Conservation (phyloP, 2,329 filamentous ascomycete genomes). For the Aspergillus hiratsukae region DNA sequence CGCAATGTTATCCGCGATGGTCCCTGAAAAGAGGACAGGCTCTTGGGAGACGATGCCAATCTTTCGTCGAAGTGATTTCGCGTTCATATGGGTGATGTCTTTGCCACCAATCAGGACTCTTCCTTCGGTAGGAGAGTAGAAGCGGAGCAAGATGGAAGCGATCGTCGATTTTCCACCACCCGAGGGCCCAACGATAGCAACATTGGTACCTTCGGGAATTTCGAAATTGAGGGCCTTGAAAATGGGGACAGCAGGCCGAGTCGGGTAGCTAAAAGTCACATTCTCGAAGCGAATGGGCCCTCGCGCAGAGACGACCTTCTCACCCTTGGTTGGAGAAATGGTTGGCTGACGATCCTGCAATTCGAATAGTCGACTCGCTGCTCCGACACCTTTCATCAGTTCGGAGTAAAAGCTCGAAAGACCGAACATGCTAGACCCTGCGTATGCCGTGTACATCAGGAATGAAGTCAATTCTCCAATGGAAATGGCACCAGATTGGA, state of each 20-base stretch:
- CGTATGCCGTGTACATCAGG: slow-evolving; percentile 94
- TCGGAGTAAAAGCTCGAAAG: slow-evolving; percentile 96
- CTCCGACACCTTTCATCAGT: slow-evolving; percentile 97
- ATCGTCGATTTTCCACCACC: slow-evolving; percentile 97
- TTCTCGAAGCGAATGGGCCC: slow-evolving; percentile 84
- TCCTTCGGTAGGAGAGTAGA: slow-evolving; percentile 79
- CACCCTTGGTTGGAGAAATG: slow-evolving; percentile 80
- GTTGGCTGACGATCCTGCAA: slow-evolving; percentile 84
- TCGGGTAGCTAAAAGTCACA: slow-evolving; percentile 88
- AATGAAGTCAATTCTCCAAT: slow-evolving; percentile 94
- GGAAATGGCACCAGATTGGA: slow-evolving; percentile 77
- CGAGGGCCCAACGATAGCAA: slow-evolving; percentile 93
- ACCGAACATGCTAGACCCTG: slow-evolving; percentile 82
- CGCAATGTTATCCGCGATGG: slow-evolving; percentile 77
- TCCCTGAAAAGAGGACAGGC: slow-evolving; percentile 81
- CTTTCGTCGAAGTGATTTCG: slow-evolving; percentile 83
- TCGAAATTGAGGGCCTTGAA: slow-evolving; percentile 86
- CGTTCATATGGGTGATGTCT: slow-evolving; percentile 82
- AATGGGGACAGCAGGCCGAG: slow-evolving; percentile 82
- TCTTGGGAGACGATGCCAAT: slow-evolving; percentile 96
- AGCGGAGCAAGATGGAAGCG: slow-evolving; percentile 81
- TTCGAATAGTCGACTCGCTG: slow-evolving; percentile 93
- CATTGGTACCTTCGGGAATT: slow-evolving; percentile 88
- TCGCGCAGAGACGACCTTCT: slow-evolving; percentile 74
- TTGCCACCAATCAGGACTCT: slow-evolving; percentile 76